Evolutionary conservation across 441 rosid species (phyloP).

Genomic region (Lepidium campestre): DNA sequence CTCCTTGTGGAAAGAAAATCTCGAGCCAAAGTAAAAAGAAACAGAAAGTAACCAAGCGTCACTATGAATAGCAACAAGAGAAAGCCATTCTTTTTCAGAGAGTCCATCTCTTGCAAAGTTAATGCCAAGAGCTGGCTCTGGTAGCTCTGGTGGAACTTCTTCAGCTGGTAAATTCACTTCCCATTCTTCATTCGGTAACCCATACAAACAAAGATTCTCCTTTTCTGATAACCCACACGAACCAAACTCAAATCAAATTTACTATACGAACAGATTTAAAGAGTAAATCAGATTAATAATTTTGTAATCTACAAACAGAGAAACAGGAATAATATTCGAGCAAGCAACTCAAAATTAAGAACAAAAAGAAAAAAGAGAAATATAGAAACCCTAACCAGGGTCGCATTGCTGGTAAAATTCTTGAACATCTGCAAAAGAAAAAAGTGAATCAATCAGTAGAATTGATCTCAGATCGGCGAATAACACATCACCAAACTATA

Average conservation of each 20-base stretch:
- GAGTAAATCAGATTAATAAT: background rate
- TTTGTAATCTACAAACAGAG: background rate
- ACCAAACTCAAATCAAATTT: background rate
- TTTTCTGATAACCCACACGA: constrained; percentile 29
- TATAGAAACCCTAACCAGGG: constrained; percentile 45
- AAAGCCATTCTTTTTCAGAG: constrained; percentile 55
- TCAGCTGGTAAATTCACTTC: constrained; percentile 57
- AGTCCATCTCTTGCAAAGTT: constrained; percentile 58
- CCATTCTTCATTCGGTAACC: constrained; percentile 50
- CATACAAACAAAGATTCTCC: constrained; percentile 61
- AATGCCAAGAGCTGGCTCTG: constrained; percentile 57
- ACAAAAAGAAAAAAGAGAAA: background rate
- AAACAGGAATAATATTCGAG: background rate
- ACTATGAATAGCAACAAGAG: constrained; percentile 53
- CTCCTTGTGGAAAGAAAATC: constrained; percentile 39
- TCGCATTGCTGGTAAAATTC: constrained; percentile 72
- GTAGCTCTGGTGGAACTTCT: constrained; percentile 57
- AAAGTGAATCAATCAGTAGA: background rate
- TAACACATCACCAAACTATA: background rate
- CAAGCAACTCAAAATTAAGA: background rate
- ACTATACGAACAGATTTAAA: background rate
- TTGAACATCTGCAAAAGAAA: constrained; percentile 48
- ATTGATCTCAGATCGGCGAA: background rate
- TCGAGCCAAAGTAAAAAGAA: constrained; percentile 51
- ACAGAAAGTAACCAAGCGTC: constrained; percentile 51